These are phyloP conservation scores for Naganishia sp. DNA, from an alignment of 1,284 basidiomycete genomes.

Conservation along the genomic window DNA sequence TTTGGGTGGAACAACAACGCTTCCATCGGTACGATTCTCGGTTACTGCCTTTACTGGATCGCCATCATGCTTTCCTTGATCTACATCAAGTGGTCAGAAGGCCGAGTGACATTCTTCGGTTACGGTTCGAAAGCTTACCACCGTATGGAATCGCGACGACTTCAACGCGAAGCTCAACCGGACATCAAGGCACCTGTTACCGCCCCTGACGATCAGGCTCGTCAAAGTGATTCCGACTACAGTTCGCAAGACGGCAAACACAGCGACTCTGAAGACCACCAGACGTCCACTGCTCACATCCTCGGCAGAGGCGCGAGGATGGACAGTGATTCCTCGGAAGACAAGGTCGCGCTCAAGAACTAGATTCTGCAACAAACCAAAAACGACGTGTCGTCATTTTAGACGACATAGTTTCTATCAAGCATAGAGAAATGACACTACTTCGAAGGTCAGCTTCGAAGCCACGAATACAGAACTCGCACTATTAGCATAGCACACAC, in stretches of 20 bases:
- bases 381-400: background rate
- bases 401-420: background rate
- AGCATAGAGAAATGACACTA: constrained; percentile 3
- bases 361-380: background rate
- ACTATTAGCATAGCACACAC: constrained; percentile 5
- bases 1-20: constrained; percentile 55
- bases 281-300: background rate
- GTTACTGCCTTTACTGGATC: constrained; percentile 80
- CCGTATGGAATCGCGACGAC: constrained; percentile 26
- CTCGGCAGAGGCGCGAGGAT: constrained; percentile 7
- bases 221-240: constrained; percentile 18
- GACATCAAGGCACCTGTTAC: constrained; percentile 6
- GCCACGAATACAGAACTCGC: background rate
- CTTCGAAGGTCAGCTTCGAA: background rate
- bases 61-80: constrained; percentile 65
- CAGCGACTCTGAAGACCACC: constrained; percentile 3
- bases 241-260: constrained; percentile 19
- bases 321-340: constrained; percentile 1
- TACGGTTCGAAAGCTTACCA: constrained; percentile 35
- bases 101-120: constrained; percentile 53
- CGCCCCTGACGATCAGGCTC: background rate
- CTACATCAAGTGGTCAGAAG: constrained; percentile 67
- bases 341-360: background rate
- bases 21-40: constrained; percentile 66
- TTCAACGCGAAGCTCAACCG: constrained; percentile 1